Conservation (phyloP, 2,329 filamentous ascomycete genomes). For the Daldinia sp. region DNA sequence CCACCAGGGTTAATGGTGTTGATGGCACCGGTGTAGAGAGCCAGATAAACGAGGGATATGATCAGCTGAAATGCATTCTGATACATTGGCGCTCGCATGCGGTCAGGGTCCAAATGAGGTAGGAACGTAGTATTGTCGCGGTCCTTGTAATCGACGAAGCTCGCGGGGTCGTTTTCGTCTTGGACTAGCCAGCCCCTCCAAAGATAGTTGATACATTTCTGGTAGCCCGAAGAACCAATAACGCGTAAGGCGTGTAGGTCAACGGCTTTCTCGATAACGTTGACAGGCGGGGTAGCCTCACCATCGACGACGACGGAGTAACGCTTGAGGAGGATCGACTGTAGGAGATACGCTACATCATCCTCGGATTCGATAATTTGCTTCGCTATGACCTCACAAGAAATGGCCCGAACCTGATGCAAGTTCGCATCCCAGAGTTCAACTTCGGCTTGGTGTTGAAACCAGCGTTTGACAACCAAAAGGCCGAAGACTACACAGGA, state of each 20-base stretch:
- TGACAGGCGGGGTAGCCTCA: conserved; percentile 76
- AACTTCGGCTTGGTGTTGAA: conserved; percentile 76
- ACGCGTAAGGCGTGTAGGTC: conserved; percentile 89
- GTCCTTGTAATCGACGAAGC: conserved; percentile 86
- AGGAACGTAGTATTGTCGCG: conserved; percentile 81
- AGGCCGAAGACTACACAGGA: conserved; percentile 87
- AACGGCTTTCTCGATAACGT: conserved; percentile 92
- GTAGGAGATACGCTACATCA: conserved; percentile 78
- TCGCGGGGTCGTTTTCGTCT: conserved; percentile 87
- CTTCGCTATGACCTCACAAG: conserved; percentile 94
- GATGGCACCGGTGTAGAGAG: conserved; percentile 87
- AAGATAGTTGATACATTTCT: conserved; percentile 91
- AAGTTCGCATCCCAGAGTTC: conserved; percentile 95
- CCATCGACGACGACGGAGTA: conserved; percentile 83
- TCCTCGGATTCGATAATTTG: conserved; percentile 85
- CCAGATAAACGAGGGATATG: conserved; percentile 83
- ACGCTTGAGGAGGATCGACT: conserved; percentile 83
- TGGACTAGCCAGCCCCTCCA: conserved; percentile 98
- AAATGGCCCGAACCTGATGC: conserved; percentile 78
- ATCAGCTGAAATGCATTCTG: conserved; percentile 90
- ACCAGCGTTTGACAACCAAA: conserved; percentile 76
- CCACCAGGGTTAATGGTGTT: conserved; percentile 90
- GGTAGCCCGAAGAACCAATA: conserved; percentile 92
- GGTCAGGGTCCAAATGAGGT: conserved; percentile 88
- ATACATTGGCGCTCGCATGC: conserved; percentile 90